phyloP scores from a whole-genome alignment of 2,329 filamentous ascomycete genomes.

The Hypoxylon sp. region DNA sequence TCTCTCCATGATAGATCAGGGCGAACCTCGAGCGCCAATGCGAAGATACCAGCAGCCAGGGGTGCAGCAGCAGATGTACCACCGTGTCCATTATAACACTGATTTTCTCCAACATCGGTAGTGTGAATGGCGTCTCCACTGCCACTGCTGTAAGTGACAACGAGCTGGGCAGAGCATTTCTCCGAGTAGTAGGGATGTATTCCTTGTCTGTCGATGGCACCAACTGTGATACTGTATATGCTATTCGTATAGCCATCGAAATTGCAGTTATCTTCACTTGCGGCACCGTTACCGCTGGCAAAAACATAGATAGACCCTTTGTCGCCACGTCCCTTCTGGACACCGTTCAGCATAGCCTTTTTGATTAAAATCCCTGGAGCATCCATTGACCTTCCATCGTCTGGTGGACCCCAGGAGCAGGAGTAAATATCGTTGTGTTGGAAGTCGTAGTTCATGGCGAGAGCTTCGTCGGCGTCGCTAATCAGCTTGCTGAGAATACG shows the following conservation, averaged over 20 bases:
- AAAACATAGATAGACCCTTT: constrained; percentile 95
- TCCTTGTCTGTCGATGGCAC: constrained; percentile 87
- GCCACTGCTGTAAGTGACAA: constrained; percentile 96
- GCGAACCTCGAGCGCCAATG: constrained; percentile 83
- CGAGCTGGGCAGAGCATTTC: constrained; percentile 91
- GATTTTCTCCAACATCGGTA: constrained; percentile 86
- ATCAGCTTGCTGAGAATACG: constrained; percentile 93
- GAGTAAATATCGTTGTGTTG: constrained; percentile 97
- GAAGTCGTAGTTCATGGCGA: constrained; percentile 90
- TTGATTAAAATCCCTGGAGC: constrained; percentile 88
- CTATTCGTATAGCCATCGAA: constrained; percentile 99
- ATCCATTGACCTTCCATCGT: constrained; percentile 94
- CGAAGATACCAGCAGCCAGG: constrained; percentile 89
- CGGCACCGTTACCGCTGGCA: constrained; percentile 92
- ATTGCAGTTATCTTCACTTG: constrained; percentile 93
- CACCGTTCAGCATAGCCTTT: constrained; percentile 88
- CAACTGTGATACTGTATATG: constrained; percentile 98
- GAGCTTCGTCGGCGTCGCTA: constrained; percentile 89
- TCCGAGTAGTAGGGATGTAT: constrained; percentile 96
- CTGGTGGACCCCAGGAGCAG: constrained; percentile 96
- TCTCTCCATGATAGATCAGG: constrained; percentile 94
- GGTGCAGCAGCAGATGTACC: constrained; percentile 96
- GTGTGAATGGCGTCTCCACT: constrained; percentile 91
- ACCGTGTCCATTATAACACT: constrained; percentile 83
- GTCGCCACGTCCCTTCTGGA: constrained; percentile 85